Evolutionary conservation across 257 asterid genomes (phyloP).

Genomic region (Nyctanthes arbortristis): DNA sequence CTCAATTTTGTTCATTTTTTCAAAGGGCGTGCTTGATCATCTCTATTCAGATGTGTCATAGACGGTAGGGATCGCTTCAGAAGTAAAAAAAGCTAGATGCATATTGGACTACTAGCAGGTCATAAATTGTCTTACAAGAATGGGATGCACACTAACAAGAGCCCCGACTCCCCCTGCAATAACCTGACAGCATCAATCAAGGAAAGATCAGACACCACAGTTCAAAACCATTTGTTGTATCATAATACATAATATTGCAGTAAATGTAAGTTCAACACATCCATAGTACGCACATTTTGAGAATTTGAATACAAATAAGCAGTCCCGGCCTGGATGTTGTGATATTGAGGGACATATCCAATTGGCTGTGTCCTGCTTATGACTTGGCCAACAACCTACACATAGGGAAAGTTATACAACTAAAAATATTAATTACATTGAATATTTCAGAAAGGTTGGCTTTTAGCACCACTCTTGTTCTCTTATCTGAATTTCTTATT

Average conservation of each 20-base stretch:
- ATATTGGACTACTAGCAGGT: no score
- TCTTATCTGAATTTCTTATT: no score
- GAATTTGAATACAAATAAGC: constrained; percentile 42
- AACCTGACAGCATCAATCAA: constrained; percentile 28
- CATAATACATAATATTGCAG: background rate
- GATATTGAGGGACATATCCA: constrained; percentile 42
- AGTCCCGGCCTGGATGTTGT: constrained; percentile 35
- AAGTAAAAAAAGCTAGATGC: no score
- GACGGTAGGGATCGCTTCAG: no score
- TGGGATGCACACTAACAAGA: constrained; percentile 58
- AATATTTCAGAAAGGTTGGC: no score
- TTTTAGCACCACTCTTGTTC: no score
- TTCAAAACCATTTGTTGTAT: background rate
- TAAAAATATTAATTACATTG: no score
- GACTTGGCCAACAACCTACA: constrained; percentile 37
- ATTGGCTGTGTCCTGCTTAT: constrained; percentile 36
- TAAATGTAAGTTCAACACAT: background rate
- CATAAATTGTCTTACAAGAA: constrained; percentile 35
- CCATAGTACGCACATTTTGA: constrained; percentile 34
- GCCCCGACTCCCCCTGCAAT: constrained; percentile 46
- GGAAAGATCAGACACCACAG: background rate
- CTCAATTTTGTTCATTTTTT: no score
- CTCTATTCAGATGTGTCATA: no score
- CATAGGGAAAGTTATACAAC: background rate
- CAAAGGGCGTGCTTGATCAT: background rate